Evolutionary conservation across 176 grass and related monocot species (phyloP).

Genomic region (Rhynchospora tenuis): DNA sequence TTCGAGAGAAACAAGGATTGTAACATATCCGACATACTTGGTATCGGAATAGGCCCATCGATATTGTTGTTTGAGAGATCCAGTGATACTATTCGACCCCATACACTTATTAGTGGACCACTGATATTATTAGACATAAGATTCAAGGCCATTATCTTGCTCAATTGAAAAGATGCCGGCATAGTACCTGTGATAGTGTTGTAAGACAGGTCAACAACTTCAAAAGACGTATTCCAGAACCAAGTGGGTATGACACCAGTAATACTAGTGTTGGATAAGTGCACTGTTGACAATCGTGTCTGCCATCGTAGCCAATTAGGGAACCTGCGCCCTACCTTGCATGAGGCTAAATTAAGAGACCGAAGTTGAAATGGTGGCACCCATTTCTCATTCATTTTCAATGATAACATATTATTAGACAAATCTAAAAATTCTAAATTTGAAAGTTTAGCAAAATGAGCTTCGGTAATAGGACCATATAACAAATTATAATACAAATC

Average conservation of each 20-base stretch:
- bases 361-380: conserved; percentile 30
- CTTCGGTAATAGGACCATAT: neutral
- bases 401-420: neutral
- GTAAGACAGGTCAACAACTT: neutral
- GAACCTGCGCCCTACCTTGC: conserved; percentile 9
- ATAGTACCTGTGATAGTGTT: neutral
- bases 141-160: neutral
- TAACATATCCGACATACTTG: too few relatives aligned
- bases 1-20: neutral
- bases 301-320: conserved; percentile 10
- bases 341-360: neutral
- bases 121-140: neutral
- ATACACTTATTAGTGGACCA: neutral
- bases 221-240: neutral
- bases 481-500: neutral
- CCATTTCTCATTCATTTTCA: conserved; percentile 13
- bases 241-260: neutral
- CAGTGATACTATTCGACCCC: neutral
- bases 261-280: neutral
- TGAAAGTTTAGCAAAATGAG: neutral
- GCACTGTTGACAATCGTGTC: neutral
- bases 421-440: conserved; percentile 1
- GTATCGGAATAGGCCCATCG: too few relatives aligned
- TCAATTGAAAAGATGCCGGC: neutral
- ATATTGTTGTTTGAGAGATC: neutral